These are phyloP conservation scores for Nakazawaea wyomingensis DNA, from an alignment of 805 yeast species.

Conservation along the genomic window DNA sequence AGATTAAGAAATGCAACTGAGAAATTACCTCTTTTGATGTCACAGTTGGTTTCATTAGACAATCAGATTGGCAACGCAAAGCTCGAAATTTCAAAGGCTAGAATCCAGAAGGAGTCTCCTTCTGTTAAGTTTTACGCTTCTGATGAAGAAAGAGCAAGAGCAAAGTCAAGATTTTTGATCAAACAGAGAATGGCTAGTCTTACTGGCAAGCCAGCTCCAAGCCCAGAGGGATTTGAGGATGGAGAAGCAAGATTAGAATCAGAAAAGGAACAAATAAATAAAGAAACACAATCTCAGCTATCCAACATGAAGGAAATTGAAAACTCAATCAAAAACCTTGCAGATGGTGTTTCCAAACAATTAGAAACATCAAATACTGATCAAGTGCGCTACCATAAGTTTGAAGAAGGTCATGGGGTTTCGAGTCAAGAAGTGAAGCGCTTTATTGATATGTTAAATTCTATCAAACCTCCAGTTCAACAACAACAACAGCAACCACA, in stretches of 20 bases:
- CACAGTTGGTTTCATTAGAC: conserved; percentile 58
- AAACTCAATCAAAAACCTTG: conserved; percentile 58
- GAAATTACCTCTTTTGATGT: conserved; percentile 65
- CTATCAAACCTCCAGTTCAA: conserved; percentile 21
- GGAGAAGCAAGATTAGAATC: conserved; percentile 50
- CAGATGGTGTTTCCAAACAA: conserved; percentile 31
- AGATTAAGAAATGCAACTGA: conserved; percentile 63
- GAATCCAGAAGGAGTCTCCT: conserved; percentile 60
- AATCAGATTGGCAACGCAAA: conserved; percentile 63
- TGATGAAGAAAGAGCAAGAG: conserved; percentile 75
- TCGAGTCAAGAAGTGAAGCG: conserved; percentile 54
- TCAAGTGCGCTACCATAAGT: conserved; percentile 55
- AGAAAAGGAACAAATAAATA: conserved; percentile 45
- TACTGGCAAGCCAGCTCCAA: conserved; percentile 64
- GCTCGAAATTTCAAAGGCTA: conserved; percentile 54
- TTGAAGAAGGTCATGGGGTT: conserved; percentile 81
- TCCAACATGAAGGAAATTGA: conserved; percentile 67
- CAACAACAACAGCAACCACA: conserved; percentile 8
- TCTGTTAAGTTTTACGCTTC: conserved; percentile 79
- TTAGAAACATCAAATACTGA: conserved; percentile 26
- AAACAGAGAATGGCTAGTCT: conserved; percentile 89
- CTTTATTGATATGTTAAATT: conserved; percentile 53
- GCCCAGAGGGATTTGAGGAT: conserved; percentile 42
- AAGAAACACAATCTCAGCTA: conserved; percentile 51
- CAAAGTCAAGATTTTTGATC: conserved; percentile 71